Evolutionary conservation across 257 asterid species (phyloP), one percentile per base, ranked within the genome.

Genomic region (Agastache rugosa): DNA sequence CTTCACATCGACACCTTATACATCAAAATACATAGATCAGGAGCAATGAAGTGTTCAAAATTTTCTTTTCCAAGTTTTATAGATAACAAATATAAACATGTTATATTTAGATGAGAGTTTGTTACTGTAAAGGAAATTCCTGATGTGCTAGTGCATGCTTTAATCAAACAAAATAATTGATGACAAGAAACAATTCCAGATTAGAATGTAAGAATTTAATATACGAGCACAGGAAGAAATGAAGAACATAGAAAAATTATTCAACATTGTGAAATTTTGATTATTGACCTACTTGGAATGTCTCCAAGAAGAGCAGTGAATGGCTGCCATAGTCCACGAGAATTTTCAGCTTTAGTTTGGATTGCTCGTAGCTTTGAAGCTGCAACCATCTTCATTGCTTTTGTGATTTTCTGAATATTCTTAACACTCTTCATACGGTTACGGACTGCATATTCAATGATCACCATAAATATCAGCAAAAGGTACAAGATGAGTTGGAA

Each of bases 341-440:
- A 92, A 19, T 95, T 89, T 82, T 95, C 99, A 65, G 97, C 84
- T 82, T 74, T 87, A 22, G 88, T 82, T 66, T 95, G 99, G 78
- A 95, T 85, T 60, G 97, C 96, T 81, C 98, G 90, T 65, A 95
- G 87, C 83, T 95, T 95, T 77, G 99, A 95, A 65, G 99, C 99
- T 63, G 99, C 99, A 92, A 95, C 98, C 99, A 95, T 95, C 96
- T 95, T 95, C 99, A 95, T 95, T 31, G 99, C 99, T 90, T 95
- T 95, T 3, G 99, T 95, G 71, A 92, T 94, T 84, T 94, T 94
- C 85, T 94, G 98, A 66, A 94, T 94, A 83, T 85, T 95, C 77
- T 78, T 86, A 67, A 95, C 96, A 92, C 98, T 92, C 92, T 88
- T 93, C 98, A 93, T 93, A 51, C 98, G 88, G 82, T 89, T 91